phyloP scores from a whole-genome alignment of 768 basidiomycete genomes.

The Trametes gibbosa region DNA sequence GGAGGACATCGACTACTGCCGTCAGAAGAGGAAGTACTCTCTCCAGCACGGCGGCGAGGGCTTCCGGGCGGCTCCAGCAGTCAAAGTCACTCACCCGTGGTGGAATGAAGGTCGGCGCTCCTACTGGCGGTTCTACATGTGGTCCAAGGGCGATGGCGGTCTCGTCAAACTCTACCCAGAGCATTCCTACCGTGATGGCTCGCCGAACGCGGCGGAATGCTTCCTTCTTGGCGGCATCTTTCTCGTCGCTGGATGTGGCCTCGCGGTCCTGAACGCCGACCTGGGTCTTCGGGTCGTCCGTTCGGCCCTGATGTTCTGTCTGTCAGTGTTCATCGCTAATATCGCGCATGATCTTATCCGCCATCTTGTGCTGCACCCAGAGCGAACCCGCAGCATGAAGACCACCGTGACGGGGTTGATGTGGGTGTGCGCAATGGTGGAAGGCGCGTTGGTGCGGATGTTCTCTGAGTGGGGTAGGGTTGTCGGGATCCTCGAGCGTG shows the following conservation, averaged over 20 bases:
- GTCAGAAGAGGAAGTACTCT: constrained; percentile 42
- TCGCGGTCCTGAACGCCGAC: not conserved
- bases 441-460: constrained; percentile 52
- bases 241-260: not conserved
- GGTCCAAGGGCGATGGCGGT: constrained; percentile 56
- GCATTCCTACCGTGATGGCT: constrained; percentile 41
- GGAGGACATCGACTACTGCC: constrained; percentile 60
- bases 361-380: constrained; percentile 42
- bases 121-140: constrained; percentile 56
- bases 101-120: constrained; percentile 47
- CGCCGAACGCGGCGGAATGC: constrained; percentile 50
- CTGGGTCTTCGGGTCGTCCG: not conserved
- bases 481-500: constrained; percentile 43
- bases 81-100: constrained; percentile 56
- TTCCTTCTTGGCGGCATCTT: constrained; percentile 25
- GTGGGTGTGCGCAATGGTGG: constrained; percentile 45
- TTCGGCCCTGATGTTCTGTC: constrained; percentile 25
- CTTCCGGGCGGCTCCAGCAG: constrained; percentile 47
- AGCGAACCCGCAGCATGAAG: constrained; percentile 33
- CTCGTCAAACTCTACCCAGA: constrained; percentile 49
- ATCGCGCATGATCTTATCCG: constrained; percentile 48
- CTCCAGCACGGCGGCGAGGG: constrained; percentile 35
- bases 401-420: constrained; percentile 33
- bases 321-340: constrained; percentile 39
- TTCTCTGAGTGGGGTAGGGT: constrained; percentile 48